Evolutionary conservation across 257 asterid genomes (phyloP).

Genomic region (Solanum habrochaites): DNA sequence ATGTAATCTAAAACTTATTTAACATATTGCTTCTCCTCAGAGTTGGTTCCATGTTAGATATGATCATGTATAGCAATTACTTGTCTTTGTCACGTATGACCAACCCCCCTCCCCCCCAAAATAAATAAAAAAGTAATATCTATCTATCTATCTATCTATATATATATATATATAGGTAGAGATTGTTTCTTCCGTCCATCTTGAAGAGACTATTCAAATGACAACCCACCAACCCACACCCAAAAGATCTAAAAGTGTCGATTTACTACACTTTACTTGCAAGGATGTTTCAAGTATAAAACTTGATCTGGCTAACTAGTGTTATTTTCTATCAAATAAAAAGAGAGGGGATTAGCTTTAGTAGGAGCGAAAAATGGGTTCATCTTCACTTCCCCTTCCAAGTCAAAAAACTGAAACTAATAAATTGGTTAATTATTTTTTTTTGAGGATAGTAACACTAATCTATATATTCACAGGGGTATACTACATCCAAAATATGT

Average conservation of each 20-base stretch:
- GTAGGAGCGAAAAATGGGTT: background rate
- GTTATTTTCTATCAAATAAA: background rate
- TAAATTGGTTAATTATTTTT: background rate
- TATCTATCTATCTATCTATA: no score
- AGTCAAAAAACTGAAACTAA: background rate
- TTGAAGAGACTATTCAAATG: background rate
- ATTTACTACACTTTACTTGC: background rate
- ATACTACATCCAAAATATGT: no score
- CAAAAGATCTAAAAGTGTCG: background rate
- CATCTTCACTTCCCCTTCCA: background rate
- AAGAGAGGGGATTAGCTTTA: background rate
- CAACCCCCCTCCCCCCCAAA: background rate
- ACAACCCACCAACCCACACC: background rate
- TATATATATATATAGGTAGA: background rate
- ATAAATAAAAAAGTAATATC: no score
- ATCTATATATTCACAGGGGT: no score
- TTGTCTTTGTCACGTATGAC: background rate
- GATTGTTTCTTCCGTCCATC: background rate
- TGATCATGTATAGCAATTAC: background rate
- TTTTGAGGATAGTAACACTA: no score
- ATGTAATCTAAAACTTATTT: background rate
- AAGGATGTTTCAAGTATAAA: background rate
- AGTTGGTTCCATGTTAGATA: background rate
- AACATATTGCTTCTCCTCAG: no score
- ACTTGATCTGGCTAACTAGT: background rate